These are phyloP conservation scores for Ailanthus altissimus DNA, from an alignment of 345 rosid species.

Conservation along the genomic window DNA sequence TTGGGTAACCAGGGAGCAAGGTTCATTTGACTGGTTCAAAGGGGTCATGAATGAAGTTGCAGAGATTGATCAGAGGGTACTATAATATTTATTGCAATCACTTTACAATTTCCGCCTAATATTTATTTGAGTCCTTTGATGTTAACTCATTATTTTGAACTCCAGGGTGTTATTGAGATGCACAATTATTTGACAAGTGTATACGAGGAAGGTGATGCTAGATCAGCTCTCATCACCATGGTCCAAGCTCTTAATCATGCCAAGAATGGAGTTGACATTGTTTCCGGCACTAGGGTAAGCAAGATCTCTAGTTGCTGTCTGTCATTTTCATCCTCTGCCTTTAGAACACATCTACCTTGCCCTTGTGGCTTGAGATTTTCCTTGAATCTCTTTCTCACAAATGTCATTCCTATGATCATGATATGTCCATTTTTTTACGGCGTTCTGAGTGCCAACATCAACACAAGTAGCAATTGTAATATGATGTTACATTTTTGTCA, in stretches of 20 bases:
- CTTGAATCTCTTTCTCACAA: neutral
- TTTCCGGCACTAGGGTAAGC: conserved; percentile 93
- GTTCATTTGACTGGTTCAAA: conserved; percentile 99
- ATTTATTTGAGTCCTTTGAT: neutral
- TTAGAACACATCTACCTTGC: neutral
- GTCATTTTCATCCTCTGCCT: neutral
- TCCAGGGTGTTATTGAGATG: conserved; percentile 96
- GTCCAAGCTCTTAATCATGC: conserved; percentile 98
- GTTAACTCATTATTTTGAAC: conserved; percentile 11
- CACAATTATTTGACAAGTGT: conserved; percentile 98
- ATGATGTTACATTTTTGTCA: neutral
- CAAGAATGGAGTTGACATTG: conserved; percentile 93
- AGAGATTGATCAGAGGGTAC: conserved; percentile 91
- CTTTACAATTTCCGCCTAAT: neutral
- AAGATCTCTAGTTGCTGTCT: conserved; percentile 16
- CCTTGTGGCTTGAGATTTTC: neutral
- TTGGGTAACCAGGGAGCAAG: conserved; percentile 99
- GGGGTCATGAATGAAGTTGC: conserved; percentile 98
- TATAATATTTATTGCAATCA: neutral
- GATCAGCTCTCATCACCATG: conserved; percentile 98
- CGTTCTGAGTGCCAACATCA: neutral
- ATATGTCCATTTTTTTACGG: neutral
- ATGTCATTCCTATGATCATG: neutral
- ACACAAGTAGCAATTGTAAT: neutral
- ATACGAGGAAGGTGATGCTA: conserved; percentile 99